Evolutionary conservation across 2,329 filamentous ascomycete species (phyloP).

Genomic region (Setomelanomma holmii): DNA sequence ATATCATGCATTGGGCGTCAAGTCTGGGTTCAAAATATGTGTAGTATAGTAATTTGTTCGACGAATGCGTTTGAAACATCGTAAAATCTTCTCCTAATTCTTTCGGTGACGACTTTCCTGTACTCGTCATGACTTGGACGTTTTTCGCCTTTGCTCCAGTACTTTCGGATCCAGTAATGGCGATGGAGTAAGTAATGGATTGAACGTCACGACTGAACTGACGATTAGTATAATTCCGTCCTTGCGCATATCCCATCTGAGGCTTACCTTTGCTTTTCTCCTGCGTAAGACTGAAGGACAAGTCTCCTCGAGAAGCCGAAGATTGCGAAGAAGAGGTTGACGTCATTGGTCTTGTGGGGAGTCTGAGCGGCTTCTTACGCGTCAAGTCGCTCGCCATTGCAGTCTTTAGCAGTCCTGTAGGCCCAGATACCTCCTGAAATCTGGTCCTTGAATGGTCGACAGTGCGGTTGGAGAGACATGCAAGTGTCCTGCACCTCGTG

Average conservation of each 20-base stretch:
- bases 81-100: not conserved
- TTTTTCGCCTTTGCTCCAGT: slow-evolving; percentile 17
- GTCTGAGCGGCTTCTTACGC: slow-evolving; percentile 14
- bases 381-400: not conserved
- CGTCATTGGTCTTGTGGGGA: slow-evolving; percentile 11
- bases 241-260: not conserved
- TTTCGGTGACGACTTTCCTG: too few species aligned
- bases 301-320: slow-evolving; percentile 1
- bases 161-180: slow-evolving; percentile 23
- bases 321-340: slow-evolving; percentile 10
- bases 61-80: slow-evolving; percentile 5
- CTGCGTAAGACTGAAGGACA: slow-evolving; percentile 12
- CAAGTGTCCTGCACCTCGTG: slow-evolving; percentile 3
- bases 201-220: slow-evolving; percentile 17
- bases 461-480: too few species aligned
- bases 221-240: not conserved
- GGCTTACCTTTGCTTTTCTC: slow-evolving; percentile 11
- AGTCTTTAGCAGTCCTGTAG: not conserved
- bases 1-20: slow-evolving; percentile 7
- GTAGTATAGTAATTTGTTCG: slow-evolving; percentile 23
- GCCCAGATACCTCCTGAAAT: too few species aligned
- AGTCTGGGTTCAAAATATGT: slow-evolving; percentile 11
- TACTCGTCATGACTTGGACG: not conserved
- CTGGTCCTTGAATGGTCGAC: too few species aligned
- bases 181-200: slow-evolving; percentile 27